Evolutionary conservation across 768 basidiomycete species (phyloP).

Genomic region (Trametes gibbosa): DNA sequence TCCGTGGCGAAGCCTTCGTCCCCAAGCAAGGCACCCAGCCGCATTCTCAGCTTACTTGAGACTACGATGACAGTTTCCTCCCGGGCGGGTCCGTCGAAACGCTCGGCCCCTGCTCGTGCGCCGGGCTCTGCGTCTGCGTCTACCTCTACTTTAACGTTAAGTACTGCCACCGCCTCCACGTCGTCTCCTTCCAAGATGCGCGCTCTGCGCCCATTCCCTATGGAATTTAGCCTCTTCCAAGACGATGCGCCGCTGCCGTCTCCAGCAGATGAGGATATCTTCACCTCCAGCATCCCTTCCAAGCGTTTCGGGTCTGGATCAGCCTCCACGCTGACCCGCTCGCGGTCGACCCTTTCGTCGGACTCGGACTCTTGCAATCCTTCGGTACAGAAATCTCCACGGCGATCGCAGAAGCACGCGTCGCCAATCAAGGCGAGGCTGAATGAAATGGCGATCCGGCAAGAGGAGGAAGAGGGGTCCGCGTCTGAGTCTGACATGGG

Average conservation of each 20-base stretch:
- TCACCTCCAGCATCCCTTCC: background rate
- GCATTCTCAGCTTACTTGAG: slow-evolving; percentile 8
- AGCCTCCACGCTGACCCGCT: background rate
- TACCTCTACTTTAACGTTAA: background rate
- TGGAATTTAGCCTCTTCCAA: slow-evolving; percentile 5
- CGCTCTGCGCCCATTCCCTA: slow-evolving; percentile 16
- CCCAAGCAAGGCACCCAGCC: background rate
- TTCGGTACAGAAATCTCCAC: slow-evolving; percentile 32
- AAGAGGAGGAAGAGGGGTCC: background rate
- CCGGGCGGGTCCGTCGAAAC: background rate
- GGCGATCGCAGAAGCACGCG: slow-evolving; percentile 26
- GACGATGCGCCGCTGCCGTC: background rate
- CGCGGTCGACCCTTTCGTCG: background rate
- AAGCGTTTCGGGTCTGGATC: background rate
- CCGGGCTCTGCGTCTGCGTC: background rate
- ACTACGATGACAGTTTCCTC: background rate
- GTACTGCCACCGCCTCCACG: background rate
- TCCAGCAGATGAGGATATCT: background rate
- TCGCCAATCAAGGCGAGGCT: slow-evolving; percentile 12
- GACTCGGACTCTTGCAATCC: slow-evolving; percentile 1
- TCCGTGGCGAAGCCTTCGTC: background rate
- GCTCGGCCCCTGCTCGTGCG: background rate
- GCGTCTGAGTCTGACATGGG: background rate
- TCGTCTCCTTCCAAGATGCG: background rate
- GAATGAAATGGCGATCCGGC: background rate